These are phyloP conservation scores for Mycena olivaceomarginata DNA, from an alignment of 768 basidiomycete species.

Conservation along the genomic window DNA sequence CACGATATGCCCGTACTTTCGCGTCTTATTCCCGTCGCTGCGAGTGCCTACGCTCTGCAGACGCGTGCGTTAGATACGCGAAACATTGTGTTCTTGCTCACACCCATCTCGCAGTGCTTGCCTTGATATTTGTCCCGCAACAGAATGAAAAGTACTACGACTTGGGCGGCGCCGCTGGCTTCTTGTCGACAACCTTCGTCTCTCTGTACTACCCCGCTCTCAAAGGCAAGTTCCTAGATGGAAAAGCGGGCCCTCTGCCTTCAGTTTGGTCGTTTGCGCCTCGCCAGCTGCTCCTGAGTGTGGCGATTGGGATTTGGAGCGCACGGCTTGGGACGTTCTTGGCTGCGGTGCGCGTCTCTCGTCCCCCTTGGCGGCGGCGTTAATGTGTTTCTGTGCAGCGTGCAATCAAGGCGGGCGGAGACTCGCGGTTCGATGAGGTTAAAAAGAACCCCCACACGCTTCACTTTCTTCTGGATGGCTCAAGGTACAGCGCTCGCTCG, in stretches of 20 bases:
- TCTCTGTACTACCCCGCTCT: conserved; percentile 80
- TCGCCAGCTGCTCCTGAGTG: conserved; percentile 75
- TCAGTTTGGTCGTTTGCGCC: conserved; percentile 70
- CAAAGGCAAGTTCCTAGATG: conserved; percentile 68
- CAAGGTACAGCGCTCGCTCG: conserved; percentile 53
- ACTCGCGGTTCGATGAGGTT: conserved; percentile 80
- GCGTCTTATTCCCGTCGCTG: conserved; percentile 68
- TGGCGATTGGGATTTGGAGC: conserved; percentile 77
- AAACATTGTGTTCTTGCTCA: conserved; percentile 16
- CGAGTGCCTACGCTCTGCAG: conserved; percentile 72
- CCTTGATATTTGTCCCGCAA: conserved; percentile 78
- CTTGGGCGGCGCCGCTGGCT: conserved; percentile 79
- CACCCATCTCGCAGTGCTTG: conserved; percentile 62
- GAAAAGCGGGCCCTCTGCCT: conserved; percentile 61
- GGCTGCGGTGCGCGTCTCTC: conserved; percentile 57
- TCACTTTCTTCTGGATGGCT: conserved; percentile 77
- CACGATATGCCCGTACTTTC: conserved; percentile 69
- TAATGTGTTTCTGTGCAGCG: conserved; percentile 46
- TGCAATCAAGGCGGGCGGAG: conserved; percentile 72
- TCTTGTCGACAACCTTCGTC: conserved; percentile 75
- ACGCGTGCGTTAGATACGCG: conserved; percentile 55
- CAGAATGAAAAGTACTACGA: conserved; percentile 82
- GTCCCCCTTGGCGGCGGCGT: background rate
- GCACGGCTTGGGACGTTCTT: conserved; percentile 79
- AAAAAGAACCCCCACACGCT: conserved; percentile 61